phyloP scores from a whole-genome alignment of 1,284 basidiomycete genomes.

The Meira nashicola region DNA sequence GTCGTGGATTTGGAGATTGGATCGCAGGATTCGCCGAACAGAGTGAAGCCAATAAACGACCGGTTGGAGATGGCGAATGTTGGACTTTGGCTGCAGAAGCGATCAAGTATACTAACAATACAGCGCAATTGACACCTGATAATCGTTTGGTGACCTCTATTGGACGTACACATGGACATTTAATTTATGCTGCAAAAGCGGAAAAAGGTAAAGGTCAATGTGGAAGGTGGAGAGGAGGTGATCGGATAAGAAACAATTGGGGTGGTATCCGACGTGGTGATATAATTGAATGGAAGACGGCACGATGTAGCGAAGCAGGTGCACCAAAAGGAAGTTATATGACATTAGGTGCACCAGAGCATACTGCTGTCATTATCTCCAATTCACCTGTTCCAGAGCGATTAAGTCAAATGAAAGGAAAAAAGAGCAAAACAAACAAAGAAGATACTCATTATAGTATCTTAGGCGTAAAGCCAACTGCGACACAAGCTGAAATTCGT shows the following conservation, averaged over 20 bases:
- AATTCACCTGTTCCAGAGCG: conserved; percentile 5
- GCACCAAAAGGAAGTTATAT: conserved; percentile 1
- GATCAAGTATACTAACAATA: conserved; percentile 5
- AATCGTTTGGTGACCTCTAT: conserved; percentile 11
- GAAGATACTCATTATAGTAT: conserved; percentile 66
- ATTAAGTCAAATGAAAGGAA: background rate
- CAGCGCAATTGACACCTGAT: background rate
- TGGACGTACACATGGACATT: conserved; percentile 12
- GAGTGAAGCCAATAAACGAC: background rate
- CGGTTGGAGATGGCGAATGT: conserved; percentile 16
- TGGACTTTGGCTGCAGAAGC: conserved; percentile 15
- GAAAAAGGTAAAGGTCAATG: conserved; percentile 9
- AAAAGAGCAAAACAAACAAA: background rate
- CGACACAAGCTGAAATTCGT: conserved; percentile 64
- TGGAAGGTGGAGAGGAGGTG: conserved; percentile 16
- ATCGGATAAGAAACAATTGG: background rate
- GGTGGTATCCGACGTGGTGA: conserved; percentile 13
- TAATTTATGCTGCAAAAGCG: conserved; percentile 9
- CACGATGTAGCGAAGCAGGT: background rate
- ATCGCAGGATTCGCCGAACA: conserved; percentile 10
- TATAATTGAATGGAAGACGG: conserved; percentile 13
- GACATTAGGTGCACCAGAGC: conserved; percentile 11
- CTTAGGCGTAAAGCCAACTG: conserved; percentile 62
- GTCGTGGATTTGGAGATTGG: conserved; percentile 9
- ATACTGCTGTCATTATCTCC: conserved; percentile 13